Base-by-base conservation (phyloP, 768 basidiomycete genomes). In the Lentinus brumalis region DNA sequence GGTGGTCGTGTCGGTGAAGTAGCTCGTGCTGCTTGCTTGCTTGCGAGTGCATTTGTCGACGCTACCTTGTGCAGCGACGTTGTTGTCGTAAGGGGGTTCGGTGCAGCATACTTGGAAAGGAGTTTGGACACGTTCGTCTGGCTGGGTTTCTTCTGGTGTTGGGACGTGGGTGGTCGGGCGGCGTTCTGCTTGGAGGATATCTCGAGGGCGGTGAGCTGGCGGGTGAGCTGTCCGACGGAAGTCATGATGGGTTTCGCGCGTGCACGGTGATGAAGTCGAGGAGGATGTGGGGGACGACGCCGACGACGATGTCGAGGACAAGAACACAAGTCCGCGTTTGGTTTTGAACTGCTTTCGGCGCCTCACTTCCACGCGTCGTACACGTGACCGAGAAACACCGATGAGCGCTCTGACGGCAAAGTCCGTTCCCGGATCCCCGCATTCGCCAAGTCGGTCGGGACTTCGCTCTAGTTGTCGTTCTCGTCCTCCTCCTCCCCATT, bases 51-150 rank as follows among this genome's bases (percentile, higher is more conserved):
- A 9, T 56, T 60, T 5, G 66, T 51, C 3, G 71, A 66, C 3
- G 62, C 50, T 29, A 65, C 52, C 61, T 70, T 70, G 16, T 64
- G 63, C 58, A 65, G 57, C 42, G 61, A 59, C 7, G 57, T 45
- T n/a, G 63, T 60, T 18, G 67, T 39, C 1, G 72, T 58, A 31
- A 66, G 67, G 9, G 84, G 81, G 64, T 86, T 84, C 0, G 89
- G 87, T 2, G 88, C 82, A 10, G 86, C 87, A 65, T 82, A 91
- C 75, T 92, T 92, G 1, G 86, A 85, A 59, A 90, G 79, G 11
- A 91, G 79, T 71, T 91, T 92, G 12, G 86, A 77, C 29, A 91
- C 86, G 65, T 82, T 85, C 3, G 78, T 70, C 68, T 88, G 85
- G 66, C 81, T 82, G 21, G 84, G 73, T 30, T 85, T 83, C 67